Conservation (phyloP, 192 early-diverging fungal genomes). For the Podila minutissima region DNA sequence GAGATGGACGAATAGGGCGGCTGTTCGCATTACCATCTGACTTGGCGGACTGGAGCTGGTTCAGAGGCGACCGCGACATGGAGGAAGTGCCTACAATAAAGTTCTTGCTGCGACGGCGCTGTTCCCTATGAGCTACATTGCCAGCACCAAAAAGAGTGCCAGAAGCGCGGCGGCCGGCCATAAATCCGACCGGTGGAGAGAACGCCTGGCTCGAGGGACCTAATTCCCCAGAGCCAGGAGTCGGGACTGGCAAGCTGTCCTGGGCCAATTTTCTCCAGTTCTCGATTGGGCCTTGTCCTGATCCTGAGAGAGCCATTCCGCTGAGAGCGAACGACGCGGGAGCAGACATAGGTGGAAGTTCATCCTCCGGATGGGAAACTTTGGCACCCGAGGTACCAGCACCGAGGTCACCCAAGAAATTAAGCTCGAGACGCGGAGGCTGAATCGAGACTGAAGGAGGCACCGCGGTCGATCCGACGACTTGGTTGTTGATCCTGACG, state of each 20-base stretch:
- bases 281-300: slow-evolving; percentile 15
- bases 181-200: slow-evolving; percentile 13
- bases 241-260: slow-evolving; percentile 13
- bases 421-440: slow-evolving; percentile 47
- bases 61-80: slow-evolving; percentile 9
- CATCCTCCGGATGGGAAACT: background rate
- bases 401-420: slow-evolving; percentile 30
- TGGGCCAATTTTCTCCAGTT: slow-evolving; percentile 29
- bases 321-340: slow-evolving; percentile 9
- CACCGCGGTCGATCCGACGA: slow-evolving; percentile 9
- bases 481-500: slow-evolving; percentile 43
- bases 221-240: slow-evolving; percentile 3
- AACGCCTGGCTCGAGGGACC: background rate
- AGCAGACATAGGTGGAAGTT: slow-evolving; percentile 21
- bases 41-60: slow-evolving; percentile 8
- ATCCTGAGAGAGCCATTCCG: slow-evolving; percentile 2
- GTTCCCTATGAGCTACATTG: slow-evolving; percentile 36
- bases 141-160: slow-evolving; percentile 38
- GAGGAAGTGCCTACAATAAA: background rate
- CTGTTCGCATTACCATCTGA: slow-evolving; percentile 37
- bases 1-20: slow-evolving; percentile 6
- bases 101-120: slow-evolving; percentile 39
- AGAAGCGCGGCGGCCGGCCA: slow-evolving; percentile 23
- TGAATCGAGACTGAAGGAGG: slow-evolving; percentile 37
- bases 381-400: background rate